Percentiles rank a stretch among this genome's conserved stretches.
phyloP scores from a whole-genome alignment of 176 grass and related monocot species.

The Oryza australiensis region DNA sequence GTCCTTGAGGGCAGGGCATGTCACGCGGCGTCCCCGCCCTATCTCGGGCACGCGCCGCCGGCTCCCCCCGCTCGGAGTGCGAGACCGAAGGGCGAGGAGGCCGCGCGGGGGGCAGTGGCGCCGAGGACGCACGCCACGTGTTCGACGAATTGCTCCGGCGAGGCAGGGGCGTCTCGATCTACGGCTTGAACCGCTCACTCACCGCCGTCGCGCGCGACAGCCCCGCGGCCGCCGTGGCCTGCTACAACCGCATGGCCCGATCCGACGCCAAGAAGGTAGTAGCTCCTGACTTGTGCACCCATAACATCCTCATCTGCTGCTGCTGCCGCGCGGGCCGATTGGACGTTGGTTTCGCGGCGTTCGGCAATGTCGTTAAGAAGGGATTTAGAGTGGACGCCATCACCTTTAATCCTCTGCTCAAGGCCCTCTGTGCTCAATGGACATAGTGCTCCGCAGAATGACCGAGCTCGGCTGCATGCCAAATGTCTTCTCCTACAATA shows the following conservation, averaged over 20 bases:
- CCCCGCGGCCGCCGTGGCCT: neutral
- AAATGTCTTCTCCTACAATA: too few species aligned
- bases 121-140: neutral
- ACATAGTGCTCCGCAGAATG: too few species aligned
- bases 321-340: neutral
- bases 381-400: neutral
- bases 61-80: too few species aligned
- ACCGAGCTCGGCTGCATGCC: too few species aligned
- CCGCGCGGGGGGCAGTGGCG: neutral
- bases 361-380: neutral
- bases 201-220: neutral
- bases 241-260: neutral
- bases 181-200: neutral
- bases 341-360: neutral
- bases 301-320: neutral
- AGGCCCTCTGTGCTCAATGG: too few species aligned
- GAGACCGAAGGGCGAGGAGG: too few species aligned
- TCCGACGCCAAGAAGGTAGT: neutral
- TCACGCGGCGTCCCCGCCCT: too few species aligned
- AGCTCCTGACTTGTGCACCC: neutral
- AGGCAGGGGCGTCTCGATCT: neutral
- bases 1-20: too few species aligned
- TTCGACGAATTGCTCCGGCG: slow-evolving; percentile 17
- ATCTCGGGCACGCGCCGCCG: too few species aligned
- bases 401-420: slow-evolving; percentile 1